Base-by-base conservation (phyloP, 192 early-diverging fungal species). In the Podila horticola region DNA sequence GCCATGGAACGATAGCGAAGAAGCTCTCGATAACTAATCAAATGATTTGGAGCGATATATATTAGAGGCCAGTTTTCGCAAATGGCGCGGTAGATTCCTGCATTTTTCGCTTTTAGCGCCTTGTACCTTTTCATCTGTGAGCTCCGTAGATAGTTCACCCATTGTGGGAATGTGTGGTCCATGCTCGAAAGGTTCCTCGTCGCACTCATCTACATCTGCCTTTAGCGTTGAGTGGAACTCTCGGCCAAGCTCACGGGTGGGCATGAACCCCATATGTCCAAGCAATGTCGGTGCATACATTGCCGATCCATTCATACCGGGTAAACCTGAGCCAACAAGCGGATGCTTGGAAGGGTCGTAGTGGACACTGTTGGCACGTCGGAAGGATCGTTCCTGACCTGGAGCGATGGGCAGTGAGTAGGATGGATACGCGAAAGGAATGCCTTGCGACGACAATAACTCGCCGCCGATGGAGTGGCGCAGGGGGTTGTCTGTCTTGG, bases 401-500 rank as follows among this genome's bases (percentile, higher is more conserved):
- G 9, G 28, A 2, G 52, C 30, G 20, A 30, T 31, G n/a, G 62
- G 34, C 24, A 73, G 30, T 3, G 77, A 71, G 48, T 73, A 73
- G 0, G 71, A 69, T 11, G 67, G 71, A 34, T 81, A 63, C 10
- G 77, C 33, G 36, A 72, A 73, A 13, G 31, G 13, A 28, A 68
- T 55, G n/a, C 70, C 71, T 33, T 81, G 77, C 20, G 77, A 65
- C 0, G 77, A 81, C 33, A 81, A 19, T 8, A 81, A 36, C 29
- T 81, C 77, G 17, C 77, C 77, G 11, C 77, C 77, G 24, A 81
- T 81, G 5, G 77, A 81, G 34, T 81, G 77, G 3, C 77, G 77
- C 77, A 81, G 64, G 12, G 66, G 20, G 17, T 72, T 69, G 1
- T 81, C 77, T 15, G 49, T 20, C 50, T 81, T 81, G 22, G 77